Percentiles rank a stretch among this genome's conserved stretches.
phyloP scores from a whole-genome alignment of 805 yeast genomes.

The Sungouiella blattae region DNA sequence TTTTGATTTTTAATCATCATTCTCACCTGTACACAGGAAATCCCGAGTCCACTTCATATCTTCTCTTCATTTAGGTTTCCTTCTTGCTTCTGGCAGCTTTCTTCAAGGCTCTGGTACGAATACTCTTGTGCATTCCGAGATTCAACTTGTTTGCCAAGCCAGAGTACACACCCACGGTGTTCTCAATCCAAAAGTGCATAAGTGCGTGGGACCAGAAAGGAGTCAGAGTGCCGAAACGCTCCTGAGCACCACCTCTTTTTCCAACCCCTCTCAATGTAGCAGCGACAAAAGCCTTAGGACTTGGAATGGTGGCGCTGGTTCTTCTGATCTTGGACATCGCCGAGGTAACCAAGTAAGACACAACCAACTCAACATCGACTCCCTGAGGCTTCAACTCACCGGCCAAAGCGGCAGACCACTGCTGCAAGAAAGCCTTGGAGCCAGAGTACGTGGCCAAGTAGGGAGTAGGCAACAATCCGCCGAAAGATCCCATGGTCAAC shows the following conservation, averaged over 20 bases:
- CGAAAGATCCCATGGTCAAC: constrained; percentile 94
- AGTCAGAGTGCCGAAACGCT: constrained; percentile 77
- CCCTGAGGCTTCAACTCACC: constrained; percentile 69
- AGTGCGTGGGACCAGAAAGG: constrained; percentile 95
- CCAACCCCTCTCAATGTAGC: constrained; percentile 69
- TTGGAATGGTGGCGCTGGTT: constrained; percentile 73
- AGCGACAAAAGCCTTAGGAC: constrained; percentile 74
- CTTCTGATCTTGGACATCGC: constrained; percentile 93
- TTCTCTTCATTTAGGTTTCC: constrained; percentile 6
- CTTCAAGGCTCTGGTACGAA: constrained; percentile 77
- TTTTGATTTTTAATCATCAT: too few species aligned
- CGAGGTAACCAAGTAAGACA: constrained; percentile 88
- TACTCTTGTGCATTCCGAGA: constrained; percentile 70
- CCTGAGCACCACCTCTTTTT: constrained; percentile 89
- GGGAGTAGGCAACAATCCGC: constrained; percentile 92
- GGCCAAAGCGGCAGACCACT: constrained; percentile 86
- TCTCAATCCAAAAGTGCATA: constrained; percentile 78
- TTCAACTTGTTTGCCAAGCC: constrained; percentile 66
- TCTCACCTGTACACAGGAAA: too few species aligned
- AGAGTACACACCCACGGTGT: constrained; percentile 79
- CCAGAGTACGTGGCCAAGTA: constrained; percentile 92
- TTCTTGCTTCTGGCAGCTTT: constrained; percentile 48
- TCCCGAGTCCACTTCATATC: too few species aligned
- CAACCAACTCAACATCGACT: constrained; percentile 80
- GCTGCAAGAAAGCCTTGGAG: constrained; percentile 90